A percentile compares a stretch with the other conserved stretches of the same genome.
Conservation (phyloP, 169 alveolate species). For the Eimeria praecox region DNA sequence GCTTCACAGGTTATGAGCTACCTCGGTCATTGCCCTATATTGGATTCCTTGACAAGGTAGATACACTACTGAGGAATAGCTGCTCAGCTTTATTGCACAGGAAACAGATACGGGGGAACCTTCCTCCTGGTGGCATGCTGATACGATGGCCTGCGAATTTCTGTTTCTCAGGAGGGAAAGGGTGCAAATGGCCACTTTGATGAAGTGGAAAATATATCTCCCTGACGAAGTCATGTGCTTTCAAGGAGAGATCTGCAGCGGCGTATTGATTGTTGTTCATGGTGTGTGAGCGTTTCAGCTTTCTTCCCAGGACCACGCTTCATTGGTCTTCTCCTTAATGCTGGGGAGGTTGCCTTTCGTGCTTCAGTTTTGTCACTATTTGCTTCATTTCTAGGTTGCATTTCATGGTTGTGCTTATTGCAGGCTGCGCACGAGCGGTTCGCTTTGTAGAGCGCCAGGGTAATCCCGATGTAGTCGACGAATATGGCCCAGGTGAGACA, state of each 20-base stretch:
- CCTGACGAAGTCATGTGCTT: constrained; percentile 68
- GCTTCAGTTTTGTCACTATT: not conserved
- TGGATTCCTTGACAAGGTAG: constrained; percentile 69
- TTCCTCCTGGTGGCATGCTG: not conserved
- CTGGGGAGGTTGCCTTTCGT: too few relatives aligned
- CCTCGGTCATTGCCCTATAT: constrained; percentile 47
- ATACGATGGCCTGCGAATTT: too few relatives aligned
- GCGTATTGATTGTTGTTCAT: constrained; percentile 51
- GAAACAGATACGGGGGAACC: not conserved
- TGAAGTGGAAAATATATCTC: constrained; percentile 72
- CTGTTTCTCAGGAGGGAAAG: constrained; percentile 57
- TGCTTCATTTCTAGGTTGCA: too few relatives aligned
- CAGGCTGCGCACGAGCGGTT: constrained; percentile 71
- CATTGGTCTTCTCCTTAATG: too few relatives aligned
- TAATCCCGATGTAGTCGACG: constrained; percentile 59
- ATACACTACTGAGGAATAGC: not conserved
- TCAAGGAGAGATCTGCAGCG: constrained; percentile 44
- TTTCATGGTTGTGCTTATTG: not conserved
- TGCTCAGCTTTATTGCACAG: not conserved
- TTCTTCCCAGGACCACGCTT: too few relatives aligned
- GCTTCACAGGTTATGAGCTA: constrained; percentile 64
- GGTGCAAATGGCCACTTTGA: constrained; percentile 27
- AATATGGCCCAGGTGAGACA: constrained; percentile 45
- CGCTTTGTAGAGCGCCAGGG: constrained; percentile 65
- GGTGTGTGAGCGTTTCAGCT: not conserved